These are phyloP conservation scores for Canariomyces notabilis DNA, from an alignment of 2,329 filamentous ascomycete genomes.

Conservation along the genomic window DNA sequence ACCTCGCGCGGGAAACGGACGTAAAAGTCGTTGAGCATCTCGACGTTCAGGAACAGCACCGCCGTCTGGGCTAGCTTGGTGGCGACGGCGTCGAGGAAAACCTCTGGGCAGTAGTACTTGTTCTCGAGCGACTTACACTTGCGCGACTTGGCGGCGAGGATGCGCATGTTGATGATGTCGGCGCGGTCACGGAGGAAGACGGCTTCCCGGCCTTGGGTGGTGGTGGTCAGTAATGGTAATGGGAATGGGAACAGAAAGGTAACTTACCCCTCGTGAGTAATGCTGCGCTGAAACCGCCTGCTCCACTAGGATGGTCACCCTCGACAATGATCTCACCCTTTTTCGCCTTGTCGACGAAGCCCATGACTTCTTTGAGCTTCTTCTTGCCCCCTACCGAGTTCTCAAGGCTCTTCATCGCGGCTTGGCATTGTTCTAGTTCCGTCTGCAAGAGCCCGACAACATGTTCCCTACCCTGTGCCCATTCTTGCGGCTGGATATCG, in stretches of 20 bases:
- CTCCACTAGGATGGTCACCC: conserved; percentile 75
- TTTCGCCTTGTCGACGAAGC: conserved; percentile 83
- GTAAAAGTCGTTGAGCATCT: conserved; percentile 94
- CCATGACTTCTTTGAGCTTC: conserved; percentile 84
- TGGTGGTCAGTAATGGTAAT: conserved; percentile 23
- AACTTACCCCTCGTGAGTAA: conserved; percentile 72
- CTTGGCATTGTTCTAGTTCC: conserved; percentile 79
- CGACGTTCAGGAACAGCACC: conserved; percentile 94
- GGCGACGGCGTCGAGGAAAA: conserved; percentile 96
- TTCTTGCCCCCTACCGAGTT: conserved; percentile 70
- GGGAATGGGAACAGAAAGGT: background rate
- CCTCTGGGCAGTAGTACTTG: conserved; percentile 94
- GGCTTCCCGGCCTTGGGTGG: conserved; percentile 77
- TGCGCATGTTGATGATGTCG: conserved; percentile 83
- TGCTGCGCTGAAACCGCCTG: conserved; percentile 87
- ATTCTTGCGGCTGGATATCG: conserved; percentile 87
- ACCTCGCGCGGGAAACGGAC: conserved; percentile 95
- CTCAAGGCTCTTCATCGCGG: conserved; percentile 71
- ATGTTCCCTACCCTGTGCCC: conserved; percentile 79
- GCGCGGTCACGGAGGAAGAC: conserved; percentile 90
- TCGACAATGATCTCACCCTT: conserved; percentile 82
- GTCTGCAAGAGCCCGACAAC: conserved; percentile 75
- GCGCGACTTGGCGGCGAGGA: conserved; percentile 81
- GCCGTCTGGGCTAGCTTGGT: conserved; percentile 92
- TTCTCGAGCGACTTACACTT: conserved; percentile 80